These are phyloP conservation scores for Macadamia tetraphylla DNA, from an alignment of 164 flowering plant genomes.

Conservation along the genomic window DNA sequence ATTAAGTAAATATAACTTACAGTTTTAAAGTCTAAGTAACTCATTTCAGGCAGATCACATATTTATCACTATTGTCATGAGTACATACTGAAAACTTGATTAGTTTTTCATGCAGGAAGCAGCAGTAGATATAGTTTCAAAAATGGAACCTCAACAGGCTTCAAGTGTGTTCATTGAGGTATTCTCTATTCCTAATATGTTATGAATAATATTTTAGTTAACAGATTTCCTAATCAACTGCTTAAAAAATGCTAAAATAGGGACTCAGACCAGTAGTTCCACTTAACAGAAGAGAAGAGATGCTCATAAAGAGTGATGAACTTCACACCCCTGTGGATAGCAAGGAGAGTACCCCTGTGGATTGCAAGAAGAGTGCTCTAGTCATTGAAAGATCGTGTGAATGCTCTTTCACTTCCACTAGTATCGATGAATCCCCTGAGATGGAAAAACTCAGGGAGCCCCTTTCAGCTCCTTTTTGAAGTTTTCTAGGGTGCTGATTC, in stretches of 20 bases:
- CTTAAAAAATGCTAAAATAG: neutral
- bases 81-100: neutral
- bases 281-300: neutral
- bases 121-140: conserved; percentile 15
- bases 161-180: conserved; percentile 10
- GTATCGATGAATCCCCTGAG: conserved; percentile 10
- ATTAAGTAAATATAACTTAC: no score
- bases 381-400: neutral
- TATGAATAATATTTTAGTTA: neutral
- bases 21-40: neutral
- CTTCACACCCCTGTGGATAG: neutral
- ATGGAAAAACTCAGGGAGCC: conserved; percentile 17
- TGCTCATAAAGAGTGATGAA: neutral
- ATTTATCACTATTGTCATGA: no score
- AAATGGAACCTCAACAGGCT: conserved; percentile 13
- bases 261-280: conserved; percentile 7
- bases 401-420: neutral
- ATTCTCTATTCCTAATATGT: neutral
- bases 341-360: neutral
- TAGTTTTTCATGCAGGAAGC: conserved; percentile 10
- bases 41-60: neutral
- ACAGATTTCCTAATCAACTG: neutral
- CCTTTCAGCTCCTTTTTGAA: conserved; percentile 32
- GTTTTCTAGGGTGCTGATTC: neutral
- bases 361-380: neutral